Conservation (phyloP, 495 filamentous ascomycete genomes). For the Podospora australis region DNA sequence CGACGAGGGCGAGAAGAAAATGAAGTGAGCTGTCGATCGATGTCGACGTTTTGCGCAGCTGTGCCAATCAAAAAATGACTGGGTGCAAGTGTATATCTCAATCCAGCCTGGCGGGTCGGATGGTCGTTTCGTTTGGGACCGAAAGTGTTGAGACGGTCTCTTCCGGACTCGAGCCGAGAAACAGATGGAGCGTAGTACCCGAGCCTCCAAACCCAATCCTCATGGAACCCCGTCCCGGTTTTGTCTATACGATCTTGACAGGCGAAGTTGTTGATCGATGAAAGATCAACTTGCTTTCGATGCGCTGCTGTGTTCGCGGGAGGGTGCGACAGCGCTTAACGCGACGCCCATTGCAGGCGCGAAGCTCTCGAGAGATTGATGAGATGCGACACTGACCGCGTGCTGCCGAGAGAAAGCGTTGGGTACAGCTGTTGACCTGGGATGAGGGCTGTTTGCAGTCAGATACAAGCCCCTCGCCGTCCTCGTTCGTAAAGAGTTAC, state of each 20-base stretch:
- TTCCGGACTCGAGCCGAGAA: conserved; percentile 3
- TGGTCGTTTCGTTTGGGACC: background rate
- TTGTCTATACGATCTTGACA: background rate
- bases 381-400: conserved; percentile 6
- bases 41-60: too few species aligned
- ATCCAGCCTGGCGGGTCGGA: background rate
- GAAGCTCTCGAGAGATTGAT: conserved; percentile 10
- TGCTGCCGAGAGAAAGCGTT: conserved; percentile 12
- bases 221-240: conserved; percentile 2
- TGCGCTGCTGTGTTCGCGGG: conserved; percentile 15
- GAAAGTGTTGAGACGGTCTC: background rate
- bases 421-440: background rate
- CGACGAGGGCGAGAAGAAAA: too few species aligned
- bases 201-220: conserved; percentile 5
- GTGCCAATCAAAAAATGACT: too few species aligned
- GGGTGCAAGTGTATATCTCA: too few species aligned
- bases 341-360: conserved; percentile 29
- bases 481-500: conserved; percentile 16
- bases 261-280: background rate
- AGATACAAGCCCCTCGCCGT: conserved; percentile 9
- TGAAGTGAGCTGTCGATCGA: background rate
- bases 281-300: background rate
- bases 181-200: conserved; percentile 4
- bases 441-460: conserved; percentile 1
- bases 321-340: conserved; percentile 24